Evolutionary conservation across 768 basidiomycete genomes (phyloP).

Genomic region (Lepiota brunneoincarnata): DNA sequence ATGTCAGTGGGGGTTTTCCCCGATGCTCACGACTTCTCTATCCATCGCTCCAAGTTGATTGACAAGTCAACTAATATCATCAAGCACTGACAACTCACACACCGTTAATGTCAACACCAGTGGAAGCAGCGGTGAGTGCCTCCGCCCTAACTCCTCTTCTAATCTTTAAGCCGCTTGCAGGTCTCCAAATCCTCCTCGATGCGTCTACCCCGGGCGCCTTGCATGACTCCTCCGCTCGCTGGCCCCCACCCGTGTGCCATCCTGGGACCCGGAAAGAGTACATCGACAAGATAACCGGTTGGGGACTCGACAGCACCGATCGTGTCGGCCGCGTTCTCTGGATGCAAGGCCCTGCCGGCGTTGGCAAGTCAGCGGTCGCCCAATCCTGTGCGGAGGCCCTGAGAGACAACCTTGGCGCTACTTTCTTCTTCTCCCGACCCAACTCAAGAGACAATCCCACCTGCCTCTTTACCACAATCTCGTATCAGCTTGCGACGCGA

Average conservation of each 20-base stretch:
- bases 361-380: conserved; percentile 1
- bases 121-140: too few species aligned
- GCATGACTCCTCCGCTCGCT: background rate
- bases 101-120: too few species aligned
- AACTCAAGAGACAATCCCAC: background rate
- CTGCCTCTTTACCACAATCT: background rate
- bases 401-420: background rate
- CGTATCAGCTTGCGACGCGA: background rate
- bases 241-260: background rate
- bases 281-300: background rate
- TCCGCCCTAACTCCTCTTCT: too few species aligned
- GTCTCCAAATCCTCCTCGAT: too few species aligned
- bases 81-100: too few species aligned
- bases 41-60: too few species aligned
- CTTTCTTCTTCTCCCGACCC: conserved; percentile 9
- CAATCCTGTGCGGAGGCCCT: background rate
- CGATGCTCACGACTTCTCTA: too few species aligned
- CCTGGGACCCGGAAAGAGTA: background rate
- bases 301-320: background rate
- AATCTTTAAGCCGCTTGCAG: too few species aligned
- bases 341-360: background rate
- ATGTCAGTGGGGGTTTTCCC: too few species aligned
- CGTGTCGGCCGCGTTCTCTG: background rate
- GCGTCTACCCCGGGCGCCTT: too few species aligned
- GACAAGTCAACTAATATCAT: too few species aligned